Conservation (phyloP, 2,329 filamentous ascomycete genomes). For the Mariannaea elegans region DNA sequence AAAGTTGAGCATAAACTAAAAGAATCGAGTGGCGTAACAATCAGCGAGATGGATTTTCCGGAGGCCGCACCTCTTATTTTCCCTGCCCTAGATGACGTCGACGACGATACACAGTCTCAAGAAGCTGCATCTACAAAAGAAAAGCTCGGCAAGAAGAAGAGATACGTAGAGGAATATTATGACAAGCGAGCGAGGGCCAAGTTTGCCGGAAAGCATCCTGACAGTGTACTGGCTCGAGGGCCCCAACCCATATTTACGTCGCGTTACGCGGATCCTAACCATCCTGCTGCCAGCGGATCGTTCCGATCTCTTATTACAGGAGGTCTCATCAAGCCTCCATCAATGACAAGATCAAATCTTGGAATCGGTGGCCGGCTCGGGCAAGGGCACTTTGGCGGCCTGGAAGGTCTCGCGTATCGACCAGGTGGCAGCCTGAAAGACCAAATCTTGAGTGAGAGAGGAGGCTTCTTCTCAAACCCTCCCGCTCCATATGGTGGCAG, state of each 20-base stretch:
- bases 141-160: neutral
- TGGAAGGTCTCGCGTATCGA: neutral
- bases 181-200: slow-evolving; percentile 16
- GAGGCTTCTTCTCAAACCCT: neutral
- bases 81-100: slow-evolving; percentile 4
- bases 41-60: slow-evolving; percentile 14
- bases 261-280: slow-evolving; percentile 25
- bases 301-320: slow-evolving; percentile 29
- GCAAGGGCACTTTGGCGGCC: neutral
- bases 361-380: neutral
- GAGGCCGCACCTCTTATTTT: slow-evolving; percentile 15
- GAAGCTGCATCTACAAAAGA: slow-evolving; percentile 3
- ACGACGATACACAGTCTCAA: neutral
- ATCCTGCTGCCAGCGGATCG: slow-evolving; percentile 26
- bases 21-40: slow-evolving; percentile 7
- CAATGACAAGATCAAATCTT: slow-evolving; percentile 1
- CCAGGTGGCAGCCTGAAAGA: neutral
- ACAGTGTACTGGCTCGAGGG: slow-evolving; percentile 1
- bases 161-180: slow-evolving; percentile 17
- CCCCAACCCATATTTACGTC: slow-evolving; percentile 17
- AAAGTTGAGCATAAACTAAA: slow-evolving; percentile 6
- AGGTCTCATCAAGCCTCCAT: slow-evolving; percentile 21
- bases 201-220: slow-evolving; percentile 14
- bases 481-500: neutral
- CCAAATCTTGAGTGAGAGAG: neutral